Evolutionary conservation across 306 rosid species (phyloP).

Genomic region (Mimosa bimucronata): DNA sequence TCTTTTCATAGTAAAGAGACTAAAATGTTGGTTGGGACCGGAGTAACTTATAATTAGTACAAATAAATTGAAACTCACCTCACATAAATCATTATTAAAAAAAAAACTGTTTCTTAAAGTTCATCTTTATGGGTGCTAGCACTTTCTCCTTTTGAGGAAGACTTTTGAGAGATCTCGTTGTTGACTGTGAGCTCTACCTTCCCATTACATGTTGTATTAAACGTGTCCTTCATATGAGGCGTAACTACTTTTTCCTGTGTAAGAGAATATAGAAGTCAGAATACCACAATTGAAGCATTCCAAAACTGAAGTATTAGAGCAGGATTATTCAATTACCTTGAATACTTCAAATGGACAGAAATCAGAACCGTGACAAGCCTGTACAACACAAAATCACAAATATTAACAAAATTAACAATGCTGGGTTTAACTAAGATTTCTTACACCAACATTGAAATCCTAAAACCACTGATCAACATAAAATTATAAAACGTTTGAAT

Average conservation of each 20-base stretch:
- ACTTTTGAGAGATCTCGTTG: too few relatives aligned
- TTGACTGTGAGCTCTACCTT: too few relatives aligned
- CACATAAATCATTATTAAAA: too few relatives aligned
- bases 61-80: too few relatives aligned
- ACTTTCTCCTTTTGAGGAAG: too few relatives aligned
- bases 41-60: too few relatives aligned
- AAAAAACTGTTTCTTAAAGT: too few relatives aligned
- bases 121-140: constrained; percentile 60
- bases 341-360: constrained; percentile 75
- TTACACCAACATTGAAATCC: constrained; percentile 18
- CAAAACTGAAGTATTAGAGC: constrained; percentile 27
- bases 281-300: constrained; percentile 7
- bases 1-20: constrained; percentile 36
- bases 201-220: constrained; percentile 53
- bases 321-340: constrained; percentile 59
- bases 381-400: constrained; percentile 10
- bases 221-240: constrained; percentile 70
- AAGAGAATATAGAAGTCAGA: constrained; percentile 17
- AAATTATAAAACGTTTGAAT: not conserved
- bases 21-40: too few relatives aligned
- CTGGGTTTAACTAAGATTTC: constrained; percentile 1
- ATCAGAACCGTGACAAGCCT: constrained; percentile 84
- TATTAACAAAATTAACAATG: not conserved
- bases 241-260: constrained; percentile 65
- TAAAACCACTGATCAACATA: not conserved